phyloP scores from a whole-genome alignment of 2,329 filamentous ascomycete species.

The Dactylellina cionopaga region DNA sequence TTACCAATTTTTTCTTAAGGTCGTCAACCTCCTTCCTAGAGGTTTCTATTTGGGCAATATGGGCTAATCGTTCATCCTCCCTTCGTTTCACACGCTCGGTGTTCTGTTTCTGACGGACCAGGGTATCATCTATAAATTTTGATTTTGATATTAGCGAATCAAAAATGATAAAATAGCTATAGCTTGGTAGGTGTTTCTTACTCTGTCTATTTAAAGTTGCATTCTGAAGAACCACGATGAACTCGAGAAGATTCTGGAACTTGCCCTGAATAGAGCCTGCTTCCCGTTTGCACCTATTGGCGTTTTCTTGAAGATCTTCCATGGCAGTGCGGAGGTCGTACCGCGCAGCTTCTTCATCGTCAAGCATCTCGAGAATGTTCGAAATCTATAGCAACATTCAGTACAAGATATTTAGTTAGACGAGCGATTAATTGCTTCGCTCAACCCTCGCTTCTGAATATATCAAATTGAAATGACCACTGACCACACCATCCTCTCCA shows the following conservation, averaged over 20 bases:
- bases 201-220: conserved; percentile 16
- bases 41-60: conserved; percentile 7
- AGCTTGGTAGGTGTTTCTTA: background rate
- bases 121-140: conserved; percentile 3
- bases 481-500: conserved; percentile 16
- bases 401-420: too few species aligned
- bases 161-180: background rate
- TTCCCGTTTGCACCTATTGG: conserved; percentile 21
- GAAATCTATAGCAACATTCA: too few species aligned
- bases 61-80: conserved; percentile 15
- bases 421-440: too few species aligned
- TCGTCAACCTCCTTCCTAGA: conserved; percentile 11
- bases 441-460: background rate
- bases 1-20: background rate
- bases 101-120: conserved; percentile 8
- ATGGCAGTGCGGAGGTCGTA: conserved; percentile 30
- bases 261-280: conserved; percentile 20
- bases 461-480: background rate
- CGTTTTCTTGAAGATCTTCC: conserved; percentile 38
- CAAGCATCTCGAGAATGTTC: conserved; percentile 39
- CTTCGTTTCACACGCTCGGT: background rate
- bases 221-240: conserved; percentile 36
- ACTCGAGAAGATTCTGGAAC: conserved; percentile 22
- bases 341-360: conserved; percentile 27
- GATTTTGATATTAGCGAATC: background rate